Evolutionary conservation across 441 rosid genomes (phyloP).

Genomic region (Capsella rubella): DNA sequence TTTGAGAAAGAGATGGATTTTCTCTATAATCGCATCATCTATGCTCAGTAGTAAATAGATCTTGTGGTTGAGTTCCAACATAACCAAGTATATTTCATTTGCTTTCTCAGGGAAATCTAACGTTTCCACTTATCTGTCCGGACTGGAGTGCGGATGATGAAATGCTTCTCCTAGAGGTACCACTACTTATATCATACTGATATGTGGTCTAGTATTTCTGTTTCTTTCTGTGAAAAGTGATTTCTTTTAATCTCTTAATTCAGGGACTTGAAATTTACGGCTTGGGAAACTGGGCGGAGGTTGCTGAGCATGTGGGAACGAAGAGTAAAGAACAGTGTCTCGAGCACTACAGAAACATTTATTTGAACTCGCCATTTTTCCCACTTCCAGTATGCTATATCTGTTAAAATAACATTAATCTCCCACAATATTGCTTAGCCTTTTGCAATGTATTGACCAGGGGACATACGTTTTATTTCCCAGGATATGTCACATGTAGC

Average conservation of each 20-base stretch:
- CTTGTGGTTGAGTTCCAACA: neutral
- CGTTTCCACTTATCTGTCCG: constrained; percentile 86
- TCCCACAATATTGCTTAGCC: constrained; percentile 17
- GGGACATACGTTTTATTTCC: constrained; percentile 5
- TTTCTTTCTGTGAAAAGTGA: constrained; percentile 6
- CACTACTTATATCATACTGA: constrained; percentile 16
- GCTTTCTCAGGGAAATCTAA: constrained; percentile 74
- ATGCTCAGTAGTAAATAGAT: neutral
- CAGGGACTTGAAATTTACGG: constrained; percentile 99
- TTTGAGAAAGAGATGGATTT: neutral
- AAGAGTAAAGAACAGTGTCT: constrained; percentile 91
- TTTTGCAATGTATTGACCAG: constrained; percentile 9
- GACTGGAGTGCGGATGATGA: constrained; percentile 99
- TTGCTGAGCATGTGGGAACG: constrained; percentile 97
- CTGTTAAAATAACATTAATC: constrained; percentile 19
- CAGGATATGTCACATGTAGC: constrained; percentile 94
- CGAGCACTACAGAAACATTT: constrained; percentile 75
- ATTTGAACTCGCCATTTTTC: constrained; percentile 82
- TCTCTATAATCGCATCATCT: neutral
- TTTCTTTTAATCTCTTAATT: constrained; percentile 20
- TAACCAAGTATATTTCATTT: constrained; percentile 1
- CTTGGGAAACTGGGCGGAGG: constrained; percentile 94
- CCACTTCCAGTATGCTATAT: constrained; percentile 81
- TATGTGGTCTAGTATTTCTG: neutral
- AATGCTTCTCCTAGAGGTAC: constrained; percentile 91